phyloP scores from a whole-genome alignment of 2,329 filamentous ascomycete species.

The Penicillium nordicum region DNA sequence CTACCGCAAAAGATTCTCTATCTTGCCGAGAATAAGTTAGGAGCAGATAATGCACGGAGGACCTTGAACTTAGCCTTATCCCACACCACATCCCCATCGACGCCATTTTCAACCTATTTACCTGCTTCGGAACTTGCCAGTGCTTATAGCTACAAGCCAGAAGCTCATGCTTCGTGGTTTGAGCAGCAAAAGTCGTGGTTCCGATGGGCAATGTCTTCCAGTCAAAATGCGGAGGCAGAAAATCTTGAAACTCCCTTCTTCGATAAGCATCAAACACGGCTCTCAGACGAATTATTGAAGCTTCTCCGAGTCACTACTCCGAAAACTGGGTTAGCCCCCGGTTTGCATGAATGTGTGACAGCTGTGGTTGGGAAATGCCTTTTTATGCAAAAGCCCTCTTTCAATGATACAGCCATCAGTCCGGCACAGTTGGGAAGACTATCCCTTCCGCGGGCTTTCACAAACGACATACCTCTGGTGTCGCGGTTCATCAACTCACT shows the following conservation, averaged over 20 bases:
- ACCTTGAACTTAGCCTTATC: slow-evolving; percentile 33
- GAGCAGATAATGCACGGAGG: slow-evolving; percentile 34
- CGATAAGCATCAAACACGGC: slow-evolving; percentile 28
- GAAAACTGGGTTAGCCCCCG: neutral
- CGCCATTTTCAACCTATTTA: slow-evolving; percentile 37
- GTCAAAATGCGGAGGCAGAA: slow-evolving; percentile 19
- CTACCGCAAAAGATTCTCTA: slow-evolving; percentile 31
- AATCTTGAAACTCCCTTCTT: slow-evolving; percentile 25
- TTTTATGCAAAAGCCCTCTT: slow-evolving; percentile 29
- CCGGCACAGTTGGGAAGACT: slow-evolving; percentile 32
- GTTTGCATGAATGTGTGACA: slow-evolving; percentile 33
- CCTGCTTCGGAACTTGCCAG: slow-evolving; percentile 27
- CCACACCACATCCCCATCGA: slow-evolving; percentile 15
- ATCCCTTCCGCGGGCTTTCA: slow-evolving; percentile 33
- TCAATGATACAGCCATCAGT: slow-evolving; percentile 22
- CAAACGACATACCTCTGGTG: slow-evolving; percentile 33
- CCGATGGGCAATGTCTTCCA: slow-evolving; percentile 35
- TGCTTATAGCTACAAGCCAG: slow-evolving; percentile 25
- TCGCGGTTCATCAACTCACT: slow-evolving; percentile 32
- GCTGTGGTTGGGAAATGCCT: slow-evolving; percentile 40
- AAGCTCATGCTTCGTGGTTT: slow-evolving; percentile 28
- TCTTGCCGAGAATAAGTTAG: slow-evolving; percentile 30
- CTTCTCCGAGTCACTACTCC: slow-evolving; percentile 23
- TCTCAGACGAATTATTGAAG: slow-evolving; percentile 34
- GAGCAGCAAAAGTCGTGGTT: slow-evolving; percentile 37